Conservation (phyloP, 495 filamentous ascomycete genomes). For the Penicillium ucsense region DNA sequence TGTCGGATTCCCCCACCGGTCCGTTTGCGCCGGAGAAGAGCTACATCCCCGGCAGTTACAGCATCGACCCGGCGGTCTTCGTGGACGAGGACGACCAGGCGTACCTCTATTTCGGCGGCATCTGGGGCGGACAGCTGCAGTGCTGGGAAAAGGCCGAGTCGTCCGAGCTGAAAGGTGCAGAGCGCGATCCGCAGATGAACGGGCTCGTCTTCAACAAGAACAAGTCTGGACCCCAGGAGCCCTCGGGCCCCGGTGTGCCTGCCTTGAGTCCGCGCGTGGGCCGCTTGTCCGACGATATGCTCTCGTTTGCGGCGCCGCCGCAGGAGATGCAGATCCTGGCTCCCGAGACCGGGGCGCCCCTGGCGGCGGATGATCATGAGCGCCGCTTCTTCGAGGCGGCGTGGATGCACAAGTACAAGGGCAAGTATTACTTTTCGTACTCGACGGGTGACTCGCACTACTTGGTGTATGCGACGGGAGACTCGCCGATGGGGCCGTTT, state of each 20-base stretch:
- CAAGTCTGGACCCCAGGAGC: slow-evolving; percentile 42
- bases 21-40: slow-evolving; percentile 33
- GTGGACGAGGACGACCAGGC: slow-evolving; percentile 39
- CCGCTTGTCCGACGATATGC: slow-evolving; percentile 54
- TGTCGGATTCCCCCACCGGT: slow-evolving; percentile 32
- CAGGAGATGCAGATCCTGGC: slow-evolving; percentile 47
- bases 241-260: slow-evolving; percentile 30
- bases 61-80: slow-evolving; percentile 42
- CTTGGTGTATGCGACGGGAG: slow-evolving; percentile 53
- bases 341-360: slow-evolving; percentile 41
- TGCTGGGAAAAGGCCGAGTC: slow-evolving; percentile 27
- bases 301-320: slow-evolving; percentile 39
- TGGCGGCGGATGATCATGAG: slow-evolving; percentile 57
- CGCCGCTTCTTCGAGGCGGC: slow-evolving; percentile 70
- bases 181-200: slow-evolving; percentile 3
- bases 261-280: slow-evolving; percentile 54
- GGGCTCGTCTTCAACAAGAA: slow-evolving; percentile 35
- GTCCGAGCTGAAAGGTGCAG: neutral
- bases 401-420: slow-evolving; percentile 60
- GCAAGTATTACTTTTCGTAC: slow-evolving; percentile 64
- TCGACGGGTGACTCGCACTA: slow-evolving; percentile 68
- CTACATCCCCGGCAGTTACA: slow-evolving; percentile 31
- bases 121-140: slow-evolving; percentile 64
- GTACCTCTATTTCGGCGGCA: slow-evolving; percentile 46
- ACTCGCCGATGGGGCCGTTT: slow-evolving; percentile 57